These are phyloP conservation scores for Blastobotrys capitulatus DNA, from an alignment of 1,139 yeast genomes.

Conservation along the genomic window DNA sequence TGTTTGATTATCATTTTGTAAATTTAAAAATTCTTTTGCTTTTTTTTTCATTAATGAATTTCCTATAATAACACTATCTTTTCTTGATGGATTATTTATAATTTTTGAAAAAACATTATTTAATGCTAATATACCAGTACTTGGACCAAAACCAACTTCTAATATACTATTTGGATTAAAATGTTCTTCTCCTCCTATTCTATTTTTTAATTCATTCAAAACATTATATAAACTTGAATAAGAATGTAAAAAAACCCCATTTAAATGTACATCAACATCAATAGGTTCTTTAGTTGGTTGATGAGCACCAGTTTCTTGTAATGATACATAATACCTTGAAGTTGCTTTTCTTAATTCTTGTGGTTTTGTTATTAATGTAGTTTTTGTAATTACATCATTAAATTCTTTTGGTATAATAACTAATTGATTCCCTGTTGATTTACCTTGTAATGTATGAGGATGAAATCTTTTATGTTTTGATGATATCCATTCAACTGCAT, in stretches of 20 bases:
- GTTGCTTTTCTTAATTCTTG: conserved; percentile 26
- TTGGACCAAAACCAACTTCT: conserved; percentile 89
- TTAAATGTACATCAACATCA: conserved; percentile 79
- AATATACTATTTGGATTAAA: conserved; percentile 65
- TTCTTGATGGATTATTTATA: conserved; percentile 28
- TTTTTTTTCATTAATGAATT: conserved; percentile 69
- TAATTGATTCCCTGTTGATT: conserved; percentile 21
- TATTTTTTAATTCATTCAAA: conserved; percentile 56
- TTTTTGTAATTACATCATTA: conserved; percentile 19
- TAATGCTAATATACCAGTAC: conserved; percentile 83
- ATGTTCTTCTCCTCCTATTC: conserved; percentile 33
- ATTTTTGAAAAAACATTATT: conserved; percentile 56
- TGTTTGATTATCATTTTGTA: conserved; percentile 42
- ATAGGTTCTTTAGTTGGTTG: conserved; percentile 38
- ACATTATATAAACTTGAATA: conserved; percentile 70
- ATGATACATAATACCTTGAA: conserved; percentile 23
- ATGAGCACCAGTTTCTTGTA: conserved; percentile 26
- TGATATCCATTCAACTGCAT: conserved; percentile 2
- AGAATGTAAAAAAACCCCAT: conserved; percentile 78
- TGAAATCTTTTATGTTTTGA: conserved; percentile 16
- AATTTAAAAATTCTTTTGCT: conserved; percentile 67
- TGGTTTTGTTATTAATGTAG: conserved; percentile 20
- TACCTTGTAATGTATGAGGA: conserved; percentile 23
- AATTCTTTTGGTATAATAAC: conserved; percentile 21
- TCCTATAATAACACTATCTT: conserved; percentile 72